Evolutionary conservation across 306 rosid genomes (phyloP).

Genomic region (Neltuma alba): DNA sequence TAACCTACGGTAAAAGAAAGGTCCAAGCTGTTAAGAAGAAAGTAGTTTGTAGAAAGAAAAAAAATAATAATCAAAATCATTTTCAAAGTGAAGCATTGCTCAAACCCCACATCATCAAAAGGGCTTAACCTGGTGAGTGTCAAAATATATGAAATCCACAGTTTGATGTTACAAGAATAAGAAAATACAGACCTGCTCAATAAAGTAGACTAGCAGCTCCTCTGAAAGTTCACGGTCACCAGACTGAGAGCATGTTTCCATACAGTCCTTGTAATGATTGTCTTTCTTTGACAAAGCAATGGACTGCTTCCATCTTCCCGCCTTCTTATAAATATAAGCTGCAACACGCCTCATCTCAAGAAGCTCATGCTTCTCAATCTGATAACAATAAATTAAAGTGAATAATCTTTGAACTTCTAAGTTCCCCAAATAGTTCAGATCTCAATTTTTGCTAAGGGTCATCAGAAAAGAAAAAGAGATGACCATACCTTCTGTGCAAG

Average conservation of each 20-base stretch:
- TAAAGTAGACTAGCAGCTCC: constrained; percentile 89
- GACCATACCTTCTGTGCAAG: constrained; percentile 82
- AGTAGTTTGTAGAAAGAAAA: constrained; percentile 4
- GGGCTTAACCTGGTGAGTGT: constrained; percentile 12
- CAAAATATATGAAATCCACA: constrained; percentile 3
- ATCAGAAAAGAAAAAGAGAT: constrained; percentile 19
- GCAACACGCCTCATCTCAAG: constrained; percentile 99
- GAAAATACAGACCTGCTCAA: constrained; percentile 66
- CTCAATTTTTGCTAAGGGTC: constrained; percentile 54
- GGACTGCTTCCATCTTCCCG: constrained; percentile 98
- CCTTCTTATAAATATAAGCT: constrained; percentile 91
- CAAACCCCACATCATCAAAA: constrained; percentile 15
- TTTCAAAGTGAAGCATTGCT: constrained; percentile 11
- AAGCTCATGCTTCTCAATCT: constrained; percentile 97
- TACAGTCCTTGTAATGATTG: constrained; percentile 92
- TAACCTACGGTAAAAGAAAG: constrained; percentile 20
- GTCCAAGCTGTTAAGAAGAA: constrained; percentile 11
- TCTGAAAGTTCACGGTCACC: constrained; percentile 96
- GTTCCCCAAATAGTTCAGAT: constrained; percentile 18
- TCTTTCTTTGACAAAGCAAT: constrained; percentile 96
- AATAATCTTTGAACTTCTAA: constrained; percentile 23
- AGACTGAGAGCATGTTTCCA: constrained; percentile 96
- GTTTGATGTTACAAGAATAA: constrained; percentile 18
- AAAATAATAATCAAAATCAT: background rate
- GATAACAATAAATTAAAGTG: constrained; percentile 27